phyloP scores from a whole-genome alignment of 306 rosid genomes.

The Citrullus amarus region DNA sequence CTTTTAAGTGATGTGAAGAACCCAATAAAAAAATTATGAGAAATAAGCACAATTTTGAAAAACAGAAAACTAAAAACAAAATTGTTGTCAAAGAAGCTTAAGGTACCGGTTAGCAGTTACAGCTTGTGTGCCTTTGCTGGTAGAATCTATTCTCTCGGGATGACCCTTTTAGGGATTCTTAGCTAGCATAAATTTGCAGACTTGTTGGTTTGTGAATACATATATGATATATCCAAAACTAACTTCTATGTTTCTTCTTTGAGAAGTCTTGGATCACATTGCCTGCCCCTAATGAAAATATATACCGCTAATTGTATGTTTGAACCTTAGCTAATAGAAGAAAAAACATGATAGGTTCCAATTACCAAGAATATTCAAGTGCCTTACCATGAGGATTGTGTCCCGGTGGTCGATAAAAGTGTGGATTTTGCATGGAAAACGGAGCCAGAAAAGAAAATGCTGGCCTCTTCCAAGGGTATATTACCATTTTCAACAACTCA shows the following conservation, averaged over 20 bases:
- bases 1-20: too few relatives aligned
- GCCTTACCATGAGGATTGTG: conserved; percentile 16
- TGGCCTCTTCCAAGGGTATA: conserved; percentile 39
- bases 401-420: conserved; percentile 26
- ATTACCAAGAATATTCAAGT: conserved; percentile 1
- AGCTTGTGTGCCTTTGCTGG: neutral
- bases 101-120: too few relatives aligned
- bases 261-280: neutral
- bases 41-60: too few relatives aligned
- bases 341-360: conserved; percentile 31
- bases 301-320: neutral
- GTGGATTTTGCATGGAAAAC: conserved; percentile 23
- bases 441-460: conserved; percentile 6
- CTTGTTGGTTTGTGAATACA: neutral
- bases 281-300: neutral
- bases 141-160: neutral
- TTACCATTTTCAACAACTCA: neutral
- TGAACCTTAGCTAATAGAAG: neutral
- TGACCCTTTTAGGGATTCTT: too few relatives aligned
- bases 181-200: too few relatives aligned
- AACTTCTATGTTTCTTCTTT: neutral
- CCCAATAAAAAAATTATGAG: too few relatives aligned
- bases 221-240: neutral
- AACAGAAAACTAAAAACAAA: too few relatives aligned
- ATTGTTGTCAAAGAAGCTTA: too few relatives aligned